A percentile compares a stretch with the other conserved stretches of the same genome.
Evolutionary conservation across 768 basidiomycete species (phyloP).

Genomic region (Sporobolomyces phaffii): DNA sequence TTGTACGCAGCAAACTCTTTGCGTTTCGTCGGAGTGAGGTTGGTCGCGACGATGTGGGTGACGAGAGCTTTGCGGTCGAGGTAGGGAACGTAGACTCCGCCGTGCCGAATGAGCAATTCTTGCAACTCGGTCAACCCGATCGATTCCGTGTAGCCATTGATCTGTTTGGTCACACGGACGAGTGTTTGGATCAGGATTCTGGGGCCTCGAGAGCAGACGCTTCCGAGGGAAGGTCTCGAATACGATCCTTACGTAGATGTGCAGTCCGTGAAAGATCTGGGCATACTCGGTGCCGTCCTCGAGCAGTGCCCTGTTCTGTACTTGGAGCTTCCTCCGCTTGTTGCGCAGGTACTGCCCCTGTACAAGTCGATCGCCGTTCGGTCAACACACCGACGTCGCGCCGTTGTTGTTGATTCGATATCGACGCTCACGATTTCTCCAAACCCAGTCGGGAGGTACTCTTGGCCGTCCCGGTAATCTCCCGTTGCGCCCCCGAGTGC

Average conservation of each 20-base stretch:
- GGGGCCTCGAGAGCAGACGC: no score
- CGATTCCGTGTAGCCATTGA: slow-evolving; percentile 71
- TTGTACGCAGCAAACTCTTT: slow-evolving; percentile 85
- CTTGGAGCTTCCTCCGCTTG: slow-evolving; percentile 82
- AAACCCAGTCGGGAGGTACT: slow-evolving; percentile 19
- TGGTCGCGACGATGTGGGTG: slow-evolving; percentile 86
- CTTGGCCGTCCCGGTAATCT: background rate
- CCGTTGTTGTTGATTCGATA: no score
- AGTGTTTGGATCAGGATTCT: no score
- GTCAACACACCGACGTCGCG: no score
- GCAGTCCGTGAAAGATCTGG: slow-evolving; percentile 64
- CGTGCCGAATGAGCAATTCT: slow-evolving; percentile 70
- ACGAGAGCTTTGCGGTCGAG: slow-evolving; percentile 75
- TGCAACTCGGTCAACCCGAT: slow-evolving; percentile 71
- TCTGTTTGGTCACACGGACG: no score
- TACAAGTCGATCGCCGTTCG: no score
- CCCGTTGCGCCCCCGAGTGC: background rate
- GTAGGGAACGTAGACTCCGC: slow-evolving; percentile 76
- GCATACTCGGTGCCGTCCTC: slow-evolving; percentile 45
- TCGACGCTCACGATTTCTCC: slow-evolving; percentile 19
- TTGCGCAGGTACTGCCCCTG: slow-evolving; percentile 63
- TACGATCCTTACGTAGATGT: slow-evolving; percentile 87
- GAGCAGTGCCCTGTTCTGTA: slow-evolving; percentile 57
- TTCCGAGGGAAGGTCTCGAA: no score
- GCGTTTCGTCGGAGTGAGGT: slow-evolving; percentile 81